These are phyloP conservation scores for Wickerhamomyces pijperi DNA, from an alignment of 805 yeast species.

Conservation along the genomic window DNA sequence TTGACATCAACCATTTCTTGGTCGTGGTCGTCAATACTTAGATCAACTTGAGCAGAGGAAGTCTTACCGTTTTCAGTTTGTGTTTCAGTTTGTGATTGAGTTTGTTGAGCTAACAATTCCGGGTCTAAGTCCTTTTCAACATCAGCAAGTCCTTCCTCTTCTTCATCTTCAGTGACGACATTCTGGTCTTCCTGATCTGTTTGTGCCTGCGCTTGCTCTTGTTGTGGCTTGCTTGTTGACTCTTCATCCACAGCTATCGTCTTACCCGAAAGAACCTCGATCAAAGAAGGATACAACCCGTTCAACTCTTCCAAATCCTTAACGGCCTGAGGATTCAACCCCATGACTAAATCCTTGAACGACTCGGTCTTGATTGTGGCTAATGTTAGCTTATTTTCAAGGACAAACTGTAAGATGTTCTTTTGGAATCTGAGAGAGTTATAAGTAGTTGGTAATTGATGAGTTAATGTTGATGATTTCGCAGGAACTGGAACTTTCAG, in stretches of 20 bases:
- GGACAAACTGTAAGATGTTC: conserved; percentile 36
- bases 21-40: neutral
- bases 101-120: neutral
- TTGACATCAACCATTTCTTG: neutral
- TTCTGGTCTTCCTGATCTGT: neutral
- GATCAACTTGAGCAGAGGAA: too few species aligned
- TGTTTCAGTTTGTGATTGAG: neutral
- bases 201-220: neutral
- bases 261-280: conserved; percentile 24
- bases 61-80: too few species aligned
- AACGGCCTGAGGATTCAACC: conserved; percentile 36
- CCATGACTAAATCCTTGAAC: conserved; percentile 40
- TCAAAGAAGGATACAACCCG: conserved; percentile 29
- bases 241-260: too few species aligned
- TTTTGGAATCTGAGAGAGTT: conserved; percentile 36
- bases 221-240: neutral
- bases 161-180: neutral
- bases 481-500: neutral
- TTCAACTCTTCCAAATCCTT: conserved; percentile 36
- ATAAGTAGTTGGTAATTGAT: conserved; percentile 23
- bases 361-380: conserved; percentile 36
- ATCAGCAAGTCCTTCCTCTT: neutral
- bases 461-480: neutral
- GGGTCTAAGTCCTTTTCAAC: neutral
- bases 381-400: conserved; percentile 41